Evolutionary conservation across 805 yeast species (phyloP).

Genomic region (Candida sanyiensis): DNA sequence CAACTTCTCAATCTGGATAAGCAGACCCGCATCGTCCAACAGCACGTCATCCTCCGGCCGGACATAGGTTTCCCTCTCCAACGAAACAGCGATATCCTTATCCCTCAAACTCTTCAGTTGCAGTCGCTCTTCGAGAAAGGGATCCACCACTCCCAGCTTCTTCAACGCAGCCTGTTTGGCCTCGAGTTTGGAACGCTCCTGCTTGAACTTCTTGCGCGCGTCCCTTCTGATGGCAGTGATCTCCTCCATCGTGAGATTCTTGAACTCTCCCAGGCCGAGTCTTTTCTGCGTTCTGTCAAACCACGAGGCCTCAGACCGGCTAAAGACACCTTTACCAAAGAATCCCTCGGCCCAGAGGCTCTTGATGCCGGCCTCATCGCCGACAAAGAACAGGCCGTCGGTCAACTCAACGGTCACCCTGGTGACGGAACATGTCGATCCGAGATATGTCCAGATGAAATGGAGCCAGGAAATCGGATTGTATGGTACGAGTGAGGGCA

Average conservation of each 20-base stretch:
- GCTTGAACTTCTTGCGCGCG: constrained; percentile 68
- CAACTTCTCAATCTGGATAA: constrained; percentile 30
- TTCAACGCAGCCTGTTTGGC: constrained; percentile 37
- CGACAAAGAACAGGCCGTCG: constrained; percentile 33
- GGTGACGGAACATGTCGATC: constrained; percentile 16
- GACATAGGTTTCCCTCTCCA: constrained; percentile 19
- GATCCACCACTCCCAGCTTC: constrained; percentile 33
- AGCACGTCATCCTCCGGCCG: constrained; percentile 35
- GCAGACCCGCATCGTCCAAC: constrained; percentile 28
- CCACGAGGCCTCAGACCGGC: constrained; percentile 95
- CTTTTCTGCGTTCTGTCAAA: constrained; percentile 53
- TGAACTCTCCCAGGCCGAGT: constrained; percentile 38
- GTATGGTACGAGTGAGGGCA: constrained; percentile 54
- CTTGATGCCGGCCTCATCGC: constrained; percentile 40
- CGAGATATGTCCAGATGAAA: constrained; percentile 34
- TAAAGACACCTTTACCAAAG: constrained; percentile 86
- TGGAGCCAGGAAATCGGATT: constrained; percentile 63
- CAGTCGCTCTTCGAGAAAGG: constrained; percentile 29
- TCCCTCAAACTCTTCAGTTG: constrained; percentile 28
- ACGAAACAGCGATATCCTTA: constrained; percentile 22
- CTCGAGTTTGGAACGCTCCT: constrained; percentile 58
- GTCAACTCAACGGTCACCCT: constrained; percentile 28
- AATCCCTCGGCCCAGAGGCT: constrained; percentile 80
- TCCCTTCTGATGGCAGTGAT: constrained; percentile 66
- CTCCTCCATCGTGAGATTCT: constrained; percentile 57